These are phyloP conservation scores for Thalassiosira delicatula DNA, from an alignment of 352 stramenopile species.

Conservation along the genomic window DNA sequence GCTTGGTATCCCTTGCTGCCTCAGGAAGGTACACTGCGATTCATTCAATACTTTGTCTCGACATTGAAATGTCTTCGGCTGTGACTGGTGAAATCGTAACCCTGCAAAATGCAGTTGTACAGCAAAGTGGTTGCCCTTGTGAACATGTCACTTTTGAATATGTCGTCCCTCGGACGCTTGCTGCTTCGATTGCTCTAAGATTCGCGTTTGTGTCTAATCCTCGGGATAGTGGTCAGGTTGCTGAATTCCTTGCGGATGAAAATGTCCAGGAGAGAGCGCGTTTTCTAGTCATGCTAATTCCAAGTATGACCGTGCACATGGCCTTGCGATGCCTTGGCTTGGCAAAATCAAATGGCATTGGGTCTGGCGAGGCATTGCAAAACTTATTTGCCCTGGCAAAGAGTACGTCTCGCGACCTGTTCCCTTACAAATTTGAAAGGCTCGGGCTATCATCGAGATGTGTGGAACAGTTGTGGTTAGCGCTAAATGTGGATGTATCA, in stretches of 20 bases:
- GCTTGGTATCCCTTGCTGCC: constrained; percentile 52
- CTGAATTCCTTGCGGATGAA: constrained; percentile 50
- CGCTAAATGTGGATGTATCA: constrained; percentile 42
- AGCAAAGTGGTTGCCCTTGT: constrained; percentile 37
- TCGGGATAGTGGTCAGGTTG: constrained; percentile 9
- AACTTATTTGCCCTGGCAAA: constrained; percentile 43
- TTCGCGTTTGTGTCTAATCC: constrained; percentile 4
- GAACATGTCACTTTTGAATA: constrained; percentile 61
- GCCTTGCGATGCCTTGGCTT: constrained; percentile 50
- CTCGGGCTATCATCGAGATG: constrained; percentile 17
- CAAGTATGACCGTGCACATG: constrained; percentile 60
- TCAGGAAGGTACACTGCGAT: constrained; percentile 57
- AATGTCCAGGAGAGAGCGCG: constrained; percentile 57
- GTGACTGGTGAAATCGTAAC: constrained; percentile 46
- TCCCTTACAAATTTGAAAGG: constrained; percentile 36
- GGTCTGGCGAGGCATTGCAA: constrained; percentile 31
- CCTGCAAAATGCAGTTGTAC: constrained; percentile 69
- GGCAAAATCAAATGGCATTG: neutral
- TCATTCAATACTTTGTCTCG: constrained; percentile 63
- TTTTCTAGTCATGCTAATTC: constrained; percentile 64
- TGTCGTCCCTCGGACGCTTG: constrained; percentile 48
- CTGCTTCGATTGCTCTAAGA: constrained; percentile 49
- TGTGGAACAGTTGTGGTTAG: constrained; percentile 48
- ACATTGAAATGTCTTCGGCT: constrained; percentile 44
- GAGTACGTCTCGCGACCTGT: constrained; percentile 33